A percentile compares a stretch with the other conserved stretches of the same genome.
Evolutionary conservation across 73 alveolate genomes (phyloP).

Genomic region (Paramecium tetraurelia): DNA sequence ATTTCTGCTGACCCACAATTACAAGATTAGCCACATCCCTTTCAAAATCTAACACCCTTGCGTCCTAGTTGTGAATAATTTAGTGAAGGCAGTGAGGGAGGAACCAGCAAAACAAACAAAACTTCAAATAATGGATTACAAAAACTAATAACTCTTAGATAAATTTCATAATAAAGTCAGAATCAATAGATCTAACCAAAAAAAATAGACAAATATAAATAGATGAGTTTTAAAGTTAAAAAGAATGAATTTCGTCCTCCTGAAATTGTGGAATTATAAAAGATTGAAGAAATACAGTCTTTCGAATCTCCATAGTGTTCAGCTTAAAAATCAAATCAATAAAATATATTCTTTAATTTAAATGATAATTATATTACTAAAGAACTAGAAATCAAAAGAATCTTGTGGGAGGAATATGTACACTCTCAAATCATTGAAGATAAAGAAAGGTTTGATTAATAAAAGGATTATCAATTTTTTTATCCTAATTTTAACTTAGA

Average conservation of each 20-base stretch:
- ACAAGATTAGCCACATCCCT: not conserved
- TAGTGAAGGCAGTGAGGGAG: not conserved
- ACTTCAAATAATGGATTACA: not conserved
- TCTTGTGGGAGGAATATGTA: not conserved
- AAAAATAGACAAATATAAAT: not conserved
- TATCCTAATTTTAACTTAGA: not conserved
- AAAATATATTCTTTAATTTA: not conserved
- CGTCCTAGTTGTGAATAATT: slow-evolving; percentile 16
- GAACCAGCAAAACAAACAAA: not conserved
- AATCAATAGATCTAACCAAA: not conserved
- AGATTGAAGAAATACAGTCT: not conserved
- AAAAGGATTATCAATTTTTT: not conserved
- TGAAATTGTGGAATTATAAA: not conserved
- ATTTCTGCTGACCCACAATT: not conserved
- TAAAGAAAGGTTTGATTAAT: not conserved
- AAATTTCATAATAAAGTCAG: not conserved
- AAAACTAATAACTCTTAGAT: not conserved
- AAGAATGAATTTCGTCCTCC: not conserved
- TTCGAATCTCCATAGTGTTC: not conserved
- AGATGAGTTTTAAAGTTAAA: not conserved
- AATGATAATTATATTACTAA: not conserved
- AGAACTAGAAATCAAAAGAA: not conserved
- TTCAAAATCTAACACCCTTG: not conserved
- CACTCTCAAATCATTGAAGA: not conserved
- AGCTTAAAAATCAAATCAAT: not conserved